A percentile compares a stretch with the other conserved stretches of the same genome.
Evolutionary conservation across 2,329 filamentous ascomycete genomes (phyloP).

Genomic region (Colletotrichum salicis): DNA sequence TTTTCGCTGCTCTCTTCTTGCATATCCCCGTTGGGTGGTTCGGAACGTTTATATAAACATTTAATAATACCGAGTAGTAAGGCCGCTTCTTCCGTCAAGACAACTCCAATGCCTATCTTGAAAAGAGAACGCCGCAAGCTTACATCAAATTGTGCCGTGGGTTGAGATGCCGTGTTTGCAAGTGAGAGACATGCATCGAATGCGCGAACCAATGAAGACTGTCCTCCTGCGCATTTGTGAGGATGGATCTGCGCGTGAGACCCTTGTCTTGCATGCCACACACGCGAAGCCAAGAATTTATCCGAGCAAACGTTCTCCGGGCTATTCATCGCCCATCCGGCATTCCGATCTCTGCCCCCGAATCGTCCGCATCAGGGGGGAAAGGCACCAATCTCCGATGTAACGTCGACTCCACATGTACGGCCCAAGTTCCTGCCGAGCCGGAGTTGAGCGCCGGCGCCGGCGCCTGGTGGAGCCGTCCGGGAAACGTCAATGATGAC

Average conservation of each 20-base stretch:
- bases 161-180: neutral
- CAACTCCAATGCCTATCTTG: neutral
- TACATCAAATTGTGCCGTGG: no score
- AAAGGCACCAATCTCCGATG: neutral
- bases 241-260: neutral
- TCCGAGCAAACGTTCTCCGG: neutral
- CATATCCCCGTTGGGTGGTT: neutral
- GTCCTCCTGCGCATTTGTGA: neutral
- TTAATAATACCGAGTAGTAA: constrained; percentile 17
- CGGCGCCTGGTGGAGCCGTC: neutral
- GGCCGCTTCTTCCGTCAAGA: neutral
- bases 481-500: neutral
- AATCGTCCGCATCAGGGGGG: neutral
- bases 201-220: constrained; percentile 10
- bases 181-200: constrained; percentile 23
- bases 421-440: neutral
- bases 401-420: neutral
- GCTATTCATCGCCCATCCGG: neutral
- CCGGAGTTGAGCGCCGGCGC: neutral
- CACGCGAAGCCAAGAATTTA: neutral
- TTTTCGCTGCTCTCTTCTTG: constrained; percentile 4
- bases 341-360: neutral
- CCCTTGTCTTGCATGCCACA: neutral
- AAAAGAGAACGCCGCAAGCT: neutral
- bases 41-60: constrained; percentile 8